A percentile compares a stretch with the other conserved stretches of the same genome.
Conservation (phyloP, 1,139 yeast genomes). For the Yamadazyma spencermartinsiae region DNA sequence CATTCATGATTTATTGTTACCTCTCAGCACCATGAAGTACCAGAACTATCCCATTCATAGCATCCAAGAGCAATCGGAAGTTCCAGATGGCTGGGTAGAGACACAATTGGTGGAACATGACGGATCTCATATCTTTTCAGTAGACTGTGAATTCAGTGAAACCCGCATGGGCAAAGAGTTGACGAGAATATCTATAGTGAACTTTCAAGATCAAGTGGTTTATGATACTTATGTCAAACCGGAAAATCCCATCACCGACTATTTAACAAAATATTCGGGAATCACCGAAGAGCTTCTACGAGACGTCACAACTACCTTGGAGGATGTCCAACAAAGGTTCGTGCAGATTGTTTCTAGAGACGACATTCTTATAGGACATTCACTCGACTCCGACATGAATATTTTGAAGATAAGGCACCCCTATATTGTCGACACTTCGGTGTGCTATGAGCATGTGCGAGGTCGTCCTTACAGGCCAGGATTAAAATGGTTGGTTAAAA, state of each 20-base stretch:
- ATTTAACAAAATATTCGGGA: conserved; percentile 82
- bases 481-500: conserved; percentile 63
- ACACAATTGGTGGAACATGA: conserved; percentile 54
- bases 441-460: conserved; percentile 67
- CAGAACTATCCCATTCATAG: conserved; percentile 63
- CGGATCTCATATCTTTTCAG: conserved; percentile 66
- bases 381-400: conserved; percentile 65
- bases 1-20: conserved; percentile 54
- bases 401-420: conserved; percentile 63
- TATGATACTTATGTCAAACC: conserved; percentile 82
- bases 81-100: conserved; percentile 52
- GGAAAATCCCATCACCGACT: conserved; percentile 67
- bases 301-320: conserved; percentile 62
- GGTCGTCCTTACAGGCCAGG: conserved; percentile 84
- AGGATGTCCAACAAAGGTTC: conserved; percentile 66
- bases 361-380: conserved; percentile 72
- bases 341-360: conserved; percentile 37
- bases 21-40: conserved; percentile 42
- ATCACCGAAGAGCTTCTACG: conserved; percentile 68
- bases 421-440: conserved; percentile 65
- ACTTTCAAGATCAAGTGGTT: conserved; percentile 58
- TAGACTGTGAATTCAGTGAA: conserved; percentile 93
- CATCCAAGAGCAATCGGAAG: conserved; percentile 6
- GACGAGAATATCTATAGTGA: conserved; percentile 75
- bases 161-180: conserved; percentile 63